Evolutionary conservation across 441 rosid species (phyloP).

Genomic region (Bruguiera hainesii): DNA sequence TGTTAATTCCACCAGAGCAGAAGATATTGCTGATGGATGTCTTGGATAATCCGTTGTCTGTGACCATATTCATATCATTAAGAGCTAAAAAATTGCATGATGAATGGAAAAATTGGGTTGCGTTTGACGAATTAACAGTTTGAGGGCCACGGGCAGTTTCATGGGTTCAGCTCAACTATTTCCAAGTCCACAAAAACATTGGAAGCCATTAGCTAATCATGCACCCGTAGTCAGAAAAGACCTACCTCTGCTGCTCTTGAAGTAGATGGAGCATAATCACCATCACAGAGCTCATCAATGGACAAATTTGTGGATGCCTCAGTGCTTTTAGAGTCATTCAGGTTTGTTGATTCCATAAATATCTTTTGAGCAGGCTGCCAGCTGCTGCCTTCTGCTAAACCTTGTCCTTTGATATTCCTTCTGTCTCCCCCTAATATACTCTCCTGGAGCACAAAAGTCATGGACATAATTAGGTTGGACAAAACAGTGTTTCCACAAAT

Average conservation of each 20-base stretch:
- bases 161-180: neutral
- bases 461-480: too few relatives aligned
- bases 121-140: neutral
- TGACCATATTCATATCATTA: constrained; percentile 7
- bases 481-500: too few relatives aligned
- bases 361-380: constrained; percentile 65
- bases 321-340: constrained; percentile 63
- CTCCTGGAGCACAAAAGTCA: constrained; percentile 41
- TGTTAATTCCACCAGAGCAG: constrained; percentile 87
- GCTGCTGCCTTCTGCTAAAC: constrained; percentile 58
- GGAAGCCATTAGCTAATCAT: neutral
- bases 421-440: constrained; percentile 54
- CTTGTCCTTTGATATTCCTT: constrained; percentile 71
- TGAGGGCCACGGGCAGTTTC: neutral
- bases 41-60: constrained; percentile 69
- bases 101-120: neutral
- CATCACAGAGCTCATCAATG: constrained; percentile 58
- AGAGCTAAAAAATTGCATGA: neutral
- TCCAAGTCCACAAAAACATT: neutral
- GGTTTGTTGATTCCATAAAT: constrained; percentile 52
- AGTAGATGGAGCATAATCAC: constrained; percentile 73
- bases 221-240: neutral
- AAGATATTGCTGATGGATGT: constrained; percentile 75
- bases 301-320: constrained; percentile 60
- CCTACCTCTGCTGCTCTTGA: constrained; percentile 80